A percentile compares a stretch with the other conserved stretches of the same genome.
phyloP scores from a whole-genome alignment of 2,329 filamentous ascomycete genomes.

The Trichoderma oligosporum region DNA sequence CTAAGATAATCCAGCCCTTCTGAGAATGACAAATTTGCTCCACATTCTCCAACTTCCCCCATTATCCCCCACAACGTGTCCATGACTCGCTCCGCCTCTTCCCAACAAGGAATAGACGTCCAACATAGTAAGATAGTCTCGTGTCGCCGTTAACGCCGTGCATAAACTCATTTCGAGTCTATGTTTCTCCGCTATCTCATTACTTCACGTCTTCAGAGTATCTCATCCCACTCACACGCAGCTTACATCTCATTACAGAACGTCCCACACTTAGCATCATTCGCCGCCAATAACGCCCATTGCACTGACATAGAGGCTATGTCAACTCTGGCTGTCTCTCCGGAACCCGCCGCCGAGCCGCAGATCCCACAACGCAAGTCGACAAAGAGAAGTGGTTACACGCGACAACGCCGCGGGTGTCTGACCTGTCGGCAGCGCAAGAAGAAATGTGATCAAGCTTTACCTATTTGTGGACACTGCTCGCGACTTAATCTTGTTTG shows the following conservation, averaged over 20 bases:
- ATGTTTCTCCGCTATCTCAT: neutral
- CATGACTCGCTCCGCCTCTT: neutral
- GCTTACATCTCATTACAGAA: neutral
- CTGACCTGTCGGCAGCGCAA: conserved; percentile 10
- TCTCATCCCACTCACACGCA: neutral
- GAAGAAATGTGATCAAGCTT: conserved; percentile 10
- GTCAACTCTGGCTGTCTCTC: conserved; percentile 4
- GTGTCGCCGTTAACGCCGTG: conserved; percentile 6
- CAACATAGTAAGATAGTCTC: conserved; percentile 4
- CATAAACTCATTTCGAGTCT: neutral
- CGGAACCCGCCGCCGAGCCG: neutral
- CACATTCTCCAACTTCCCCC: neutral
- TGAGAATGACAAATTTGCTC: neutral
- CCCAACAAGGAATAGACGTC: neutral
- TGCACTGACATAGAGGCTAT: neutral
- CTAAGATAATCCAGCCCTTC: neutral
- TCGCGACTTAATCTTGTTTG: conserved; percentile 11
- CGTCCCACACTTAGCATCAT: neutral
- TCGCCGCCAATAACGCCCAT: conserved; percentile 8
- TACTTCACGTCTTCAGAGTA: neutral
- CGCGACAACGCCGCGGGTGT: conserved; percentile 7
- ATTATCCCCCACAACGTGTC: neutral
- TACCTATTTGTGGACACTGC: conserved; percentile 3
- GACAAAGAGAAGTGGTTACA: conserved; percentile 4
- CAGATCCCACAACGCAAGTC: neutral